phyloP scores from a whole-genome alignment of 768 basidiomycete species.

The Lentinula aciculospora region DNA sequence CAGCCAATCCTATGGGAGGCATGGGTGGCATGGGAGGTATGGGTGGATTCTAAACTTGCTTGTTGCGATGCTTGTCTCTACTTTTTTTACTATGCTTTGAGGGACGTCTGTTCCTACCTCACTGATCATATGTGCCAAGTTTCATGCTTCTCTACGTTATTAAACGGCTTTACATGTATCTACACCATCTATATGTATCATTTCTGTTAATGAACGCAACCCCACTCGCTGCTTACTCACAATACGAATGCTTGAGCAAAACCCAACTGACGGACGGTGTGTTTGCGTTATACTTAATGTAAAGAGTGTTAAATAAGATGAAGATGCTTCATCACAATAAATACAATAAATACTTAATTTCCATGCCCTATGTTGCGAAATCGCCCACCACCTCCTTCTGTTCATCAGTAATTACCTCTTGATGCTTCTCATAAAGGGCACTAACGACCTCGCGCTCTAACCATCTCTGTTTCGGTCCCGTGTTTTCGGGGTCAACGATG shows the following conservation, averaged over 20 bases:
- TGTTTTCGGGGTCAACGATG: slow-evolving; percentile 24
- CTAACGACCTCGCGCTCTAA: slow-evolving; percentile 59
- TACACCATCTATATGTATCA: background rate
- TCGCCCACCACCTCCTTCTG: slow-evolving; percentile 40
- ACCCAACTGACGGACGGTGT: no score
- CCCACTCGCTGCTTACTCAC: background rate
- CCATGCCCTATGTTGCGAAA: slow-evolving; percentile 17
- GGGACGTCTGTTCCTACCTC: background rate
- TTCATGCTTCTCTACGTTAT: background rate
- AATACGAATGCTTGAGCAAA: background rate
- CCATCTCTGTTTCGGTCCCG: slow-evolving; percentile 37
- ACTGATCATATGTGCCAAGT: background rate
- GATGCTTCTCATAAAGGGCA: slow-evolving; percentile 53
- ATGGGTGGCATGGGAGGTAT: slow-evolving; percentile 40
- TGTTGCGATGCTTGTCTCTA: background rate
- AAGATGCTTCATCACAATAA: background rate
- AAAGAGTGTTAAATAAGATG: background rate
- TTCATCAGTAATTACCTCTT: slow-evolving; percentile 45
- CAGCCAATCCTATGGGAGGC: slow-evolving; percentile 51
- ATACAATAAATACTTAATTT: background rate
- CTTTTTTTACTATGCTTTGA: background rate
- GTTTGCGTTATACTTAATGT: background rate
- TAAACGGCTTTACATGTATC: background rate
- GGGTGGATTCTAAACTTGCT: slow-evolving; percentile 6
- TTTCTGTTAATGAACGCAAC: background rate